These are phyloP conservation scores for Grosmannia huntii DNA, from an alignment of 2,329 filamentous ascomycete species.

Conservation along the genomic window DNA sequence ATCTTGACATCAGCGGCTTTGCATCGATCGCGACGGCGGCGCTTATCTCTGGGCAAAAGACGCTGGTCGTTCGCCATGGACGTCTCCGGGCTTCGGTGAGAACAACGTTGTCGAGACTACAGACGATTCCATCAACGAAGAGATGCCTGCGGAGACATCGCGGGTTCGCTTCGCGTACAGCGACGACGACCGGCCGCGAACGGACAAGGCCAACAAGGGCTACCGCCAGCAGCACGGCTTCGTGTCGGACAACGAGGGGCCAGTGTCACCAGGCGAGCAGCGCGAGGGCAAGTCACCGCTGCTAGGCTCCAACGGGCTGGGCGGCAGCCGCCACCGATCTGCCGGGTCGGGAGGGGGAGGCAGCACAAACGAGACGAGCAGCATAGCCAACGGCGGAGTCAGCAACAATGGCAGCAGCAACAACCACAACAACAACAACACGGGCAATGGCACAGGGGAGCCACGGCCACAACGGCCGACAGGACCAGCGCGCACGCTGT, in stretches of 20 bases:
- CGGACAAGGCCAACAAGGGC: constrained; percentile 30
- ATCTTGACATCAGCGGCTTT: too few species aligned
- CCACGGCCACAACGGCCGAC: constrained; percentile 47
- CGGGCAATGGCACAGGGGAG: constrained; percentile 10
- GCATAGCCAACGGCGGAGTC: constrained; percentile 3
- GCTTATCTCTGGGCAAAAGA: background rate
- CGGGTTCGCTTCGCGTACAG: constrained; percentile 43
- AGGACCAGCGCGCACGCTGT: constrained; percentile 59
- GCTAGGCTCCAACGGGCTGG: background rate
- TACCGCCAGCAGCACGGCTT: constrained; percentile 23
- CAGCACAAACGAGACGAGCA: constrained; percentile 14
- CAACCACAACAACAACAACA: constrained; percentile 11
- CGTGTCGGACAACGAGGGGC: constrained; percentile 34
- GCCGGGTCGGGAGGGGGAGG: background rate
- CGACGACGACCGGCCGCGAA: constrained; percentile 29
- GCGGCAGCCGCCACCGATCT: background rate
- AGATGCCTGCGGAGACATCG: constrained; percentile 28
- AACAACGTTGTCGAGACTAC: background rate
- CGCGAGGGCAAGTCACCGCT: background rate
- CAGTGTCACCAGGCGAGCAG: constrained; percentile 15
- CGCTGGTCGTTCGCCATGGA: background rate
- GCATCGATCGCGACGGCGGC: background rate
- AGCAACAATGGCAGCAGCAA: constrained; percentile 10
- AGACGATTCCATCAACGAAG: background rate
- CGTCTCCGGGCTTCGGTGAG: background rate